phyloP scores from a whole-genome alignment of 2,329 filamentous ascomycete genomes.

The Hypocrella siamensis region DNA sequence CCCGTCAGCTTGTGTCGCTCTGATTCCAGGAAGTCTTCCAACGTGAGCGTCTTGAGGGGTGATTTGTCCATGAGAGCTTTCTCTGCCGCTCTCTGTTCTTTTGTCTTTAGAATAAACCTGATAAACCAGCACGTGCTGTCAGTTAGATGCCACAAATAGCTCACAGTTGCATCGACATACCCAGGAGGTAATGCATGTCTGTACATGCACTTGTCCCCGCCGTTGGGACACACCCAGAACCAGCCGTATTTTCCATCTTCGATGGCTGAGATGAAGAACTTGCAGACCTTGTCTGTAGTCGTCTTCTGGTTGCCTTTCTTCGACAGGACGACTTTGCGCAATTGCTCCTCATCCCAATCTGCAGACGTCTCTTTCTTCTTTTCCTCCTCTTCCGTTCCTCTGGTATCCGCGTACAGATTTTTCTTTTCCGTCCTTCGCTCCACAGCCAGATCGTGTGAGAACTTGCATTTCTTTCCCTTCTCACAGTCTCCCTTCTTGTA shows the following conservation, averaged over 20 bases:
- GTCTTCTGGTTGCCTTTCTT: slow-evolving; percentile 97
- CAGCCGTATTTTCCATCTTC: slow-evolving; percentile 98
- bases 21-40: slow-evolving; percentile 94
- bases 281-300: slow-evolving; percentile 97
- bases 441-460: slow-evolving; percentile 77
- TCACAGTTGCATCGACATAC: slow-evolving; percentile 34
- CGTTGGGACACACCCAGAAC: slow-evolving; percentile 98
- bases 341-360: slow-evolving; percentile 95
- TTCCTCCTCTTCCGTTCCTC: slow-evolving; percentile 53
- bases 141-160: background rate
- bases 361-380: slow-evolving; percentile 89
- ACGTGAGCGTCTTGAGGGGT: slow-evolving; percentile 79
- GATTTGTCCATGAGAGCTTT: slow-evolving; percentile 95
- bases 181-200: slow-evolving; percentile 88
- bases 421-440: slow-evolving; percentile 89
- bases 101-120: slow-evolving; percentile 93
- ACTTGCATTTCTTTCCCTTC: slow-evolving; percentile 97
- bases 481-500: slow-evolving; percentile 96
- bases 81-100: slow-evolving; percentile 88
- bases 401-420: slow-evolving; percentile 74
- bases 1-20: slow-evolving; percentile 92
- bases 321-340: slow-evolving; percentile 76
- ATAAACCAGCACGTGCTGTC: background rate
- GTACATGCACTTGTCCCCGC: slow-evolving; percentile 96
- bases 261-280: slow-evolving; percentile 91